Evolutionary conservation across 1,139 yeast genomes (phyloP).

Genomic region (Yamadazyma dushanensis): DNA sequence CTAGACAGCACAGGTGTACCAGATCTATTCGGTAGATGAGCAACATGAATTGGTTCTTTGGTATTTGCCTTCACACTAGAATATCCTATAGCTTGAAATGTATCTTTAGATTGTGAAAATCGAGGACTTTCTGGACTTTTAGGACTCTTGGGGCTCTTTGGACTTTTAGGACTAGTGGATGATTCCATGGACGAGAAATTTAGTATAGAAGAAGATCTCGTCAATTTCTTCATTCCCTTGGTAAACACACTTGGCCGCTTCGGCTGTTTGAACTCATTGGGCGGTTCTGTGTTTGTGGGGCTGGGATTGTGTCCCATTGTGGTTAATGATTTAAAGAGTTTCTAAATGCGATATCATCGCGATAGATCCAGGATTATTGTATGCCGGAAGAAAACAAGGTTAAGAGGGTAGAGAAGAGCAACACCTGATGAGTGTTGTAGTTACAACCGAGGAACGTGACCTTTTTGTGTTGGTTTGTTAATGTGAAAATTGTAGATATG

Average conservation of each 20-base stretch:
- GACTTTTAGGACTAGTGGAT: background rate
- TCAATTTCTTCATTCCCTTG: slow-evolving; percentile 23
- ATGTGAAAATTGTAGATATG: too few relatives aligned
- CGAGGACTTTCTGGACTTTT: background rate
- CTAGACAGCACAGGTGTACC: background rate
- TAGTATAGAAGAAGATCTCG: slow-evolving; percentile 23
- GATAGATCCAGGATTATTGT: too few relatives aligned
- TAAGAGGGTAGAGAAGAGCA: too few relatives aligned
- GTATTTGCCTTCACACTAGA: slow-evolving; percentile 23
- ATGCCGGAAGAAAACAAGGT: too few relatives aligned
- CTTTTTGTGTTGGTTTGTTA: too few relatives aligned
- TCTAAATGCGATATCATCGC: slow-evolving; percentile 1
- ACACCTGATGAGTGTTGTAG: too few relatives aligned
- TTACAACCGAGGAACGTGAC: too few relatives aligned
- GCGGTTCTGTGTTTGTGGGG: background rate
- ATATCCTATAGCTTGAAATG: slow-evolving; percentile 39
- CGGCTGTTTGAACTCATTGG: slow-evolving; percentile 6
- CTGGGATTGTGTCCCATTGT: slow-evolving; percentile 1
- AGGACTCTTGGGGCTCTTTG: slow-evolving; percentile 1
- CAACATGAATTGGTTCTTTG: slow-evolving; percentile 32
- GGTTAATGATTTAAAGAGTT: too few relatives aligned
- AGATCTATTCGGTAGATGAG: slow-evolving; percentile 24
- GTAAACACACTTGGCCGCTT: slow-evolving; percentile 20
- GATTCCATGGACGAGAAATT: slow-evolving; percentile 12
- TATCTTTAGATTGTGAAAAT: background rate